A percentile compares a stretch with the other conserved stretches of the same genome.
Conservation (phyloP, 2,329 filamentous ascomycete genomes). For the Rachicladosporium sp. region DNA sequence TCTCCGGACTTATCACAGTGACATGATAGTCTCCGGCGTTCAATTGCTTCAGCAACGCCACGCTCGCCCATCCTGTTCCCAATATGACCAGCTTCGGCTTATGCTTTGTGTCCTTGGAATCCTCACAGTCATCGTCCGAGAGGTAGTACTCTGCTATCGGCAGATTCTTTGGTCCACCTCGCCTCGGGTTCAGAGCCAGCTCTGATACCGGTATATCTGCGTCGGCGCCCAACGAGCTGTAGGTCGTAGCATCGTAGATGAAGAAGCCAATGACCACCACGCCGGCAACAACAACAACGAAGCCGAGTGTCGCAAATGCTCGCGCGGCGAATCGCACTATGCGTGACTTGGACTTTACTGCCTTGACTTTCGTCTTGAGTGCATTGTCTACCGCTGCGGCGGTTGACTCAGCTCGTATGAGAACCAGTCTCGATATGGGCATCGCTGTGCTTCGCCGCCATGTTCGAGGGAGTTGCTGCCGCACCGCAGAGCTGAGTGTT, state of each 20-base stretch:
- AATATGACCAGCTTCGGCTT: conserved; percentile 90
- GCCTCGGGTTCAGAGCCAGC: conserved; percentile 65
- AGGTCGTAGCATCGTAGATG: conserved; percentile 84
- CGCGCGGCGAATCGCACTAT: conserved; percentile 50
- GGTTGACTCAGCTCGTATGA: too few species aligned
- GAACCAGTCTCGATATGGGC: too few species aligned
- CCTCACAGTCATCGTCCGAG: conserved; percentile 71
- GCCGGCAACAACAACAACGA: conserved; percentile 60
- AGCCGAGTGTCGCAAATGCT: conserved; percentile 59
- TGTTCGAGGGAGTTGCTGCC: too few species aligned
- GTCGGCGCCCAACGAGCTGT: conserved; percentile 55
- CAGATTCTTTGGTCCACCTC: conserved; percentile 86
- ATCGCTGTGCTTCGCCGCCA: too few species aligned
- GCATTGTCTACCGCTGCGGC: conserved; percentile 1
- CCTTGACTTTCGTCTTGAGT: not conserved
- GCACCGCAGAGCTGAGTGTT: too few species aligned
- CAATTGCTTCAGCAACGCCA: conserved; percentile 80
- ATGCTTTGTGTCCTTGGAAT: conserved; percentile 59
- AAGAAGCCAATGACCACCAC: conserved; percentile 72
- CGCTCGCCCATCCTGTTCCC: conserved; percentile 89
- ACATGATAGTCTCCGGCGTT: conserved; percentile 90
- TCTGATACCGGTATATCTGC: conserved; percentile 74
- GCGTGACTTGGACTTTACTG: conserved; percentile 9
- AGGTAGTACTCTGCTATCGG: conserved; percentile 80
- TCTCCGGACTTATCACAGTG: conserved; percentile 84